These are phyloP conservation scores for Pichia norvegensis DNA, from an alignment of 1,139 yeast genomes.

Conservation along the genomic window DNA sequence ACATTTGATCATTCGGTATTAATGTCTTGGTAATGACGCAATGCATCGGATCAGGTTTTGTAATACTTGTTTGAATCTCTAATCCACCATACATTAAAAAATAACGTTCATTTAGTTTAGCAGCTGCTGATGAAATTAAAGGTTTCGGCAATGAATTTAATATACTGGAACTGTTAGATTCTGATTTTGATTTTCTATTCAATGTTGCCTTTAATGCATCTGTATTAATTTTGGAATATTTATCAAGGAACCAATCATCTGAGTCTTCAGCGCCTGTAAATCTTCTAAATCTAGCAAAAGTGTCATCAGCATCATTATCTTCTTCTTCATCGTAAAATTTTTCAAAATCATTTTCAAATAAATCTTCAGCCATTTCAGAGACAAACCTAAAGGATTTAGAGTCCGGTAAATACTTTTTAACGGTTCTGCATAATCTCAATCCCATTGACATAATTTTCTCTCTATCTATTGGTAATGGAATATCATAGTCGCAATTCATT, in stretches of 20 bases:
- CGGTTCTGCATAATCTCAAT: slow-evolving; percentile 29
- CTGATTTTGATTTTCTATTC: background rate
- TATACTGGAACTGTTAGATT: slow-evolving; percentile 6
- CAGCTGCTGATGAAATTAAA: slow-evolving; percentile 32
- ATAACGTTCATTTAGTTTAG: slow-evolving; percentile 33
- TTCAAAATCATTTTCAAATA: background rate
- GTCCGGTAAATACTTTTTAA: slow-evolving; percentile 31
- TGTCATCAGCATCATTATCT: background rate
- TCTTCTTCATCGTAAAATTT: background rate
- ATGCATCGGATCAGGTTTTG: slow-evolving; percentile 23
- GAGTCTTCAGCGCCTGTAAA: background rate
- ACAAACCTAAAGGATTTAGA: slow-evolving; percentile 29
- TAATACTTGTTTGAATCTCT: slow-evolving; percentile 30
- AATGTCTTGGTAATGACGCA: slow-evolving; percentile 32
- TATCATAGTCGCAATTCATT: slow-evolving; percentile 31
- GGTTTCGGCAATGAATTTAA: slow-evolving; percentile 31
- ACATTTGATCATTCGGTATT: slow-evolving; percentile 33
- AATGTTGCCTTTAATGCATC: background rate
- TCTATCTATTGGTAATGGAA: slow-evolving; percentile 39
- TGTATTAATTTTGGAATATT: background rate
- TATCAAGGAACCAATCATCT: background rate
- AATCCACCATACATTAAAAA: slow-evolving; percentile 42
- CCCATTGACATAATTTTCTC: slow-evolving; percentile 33
- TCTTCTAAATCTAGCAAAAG: background rate
- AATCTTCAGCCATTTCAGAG: slow-evolving; percentile 13